A percentile compares a stretch with the other conserved stretches of the same genome.
phyloP scores from a whole-genome alignment of 352 stramenopile genomes.

The Globisporangium carolinianum region DNA sequence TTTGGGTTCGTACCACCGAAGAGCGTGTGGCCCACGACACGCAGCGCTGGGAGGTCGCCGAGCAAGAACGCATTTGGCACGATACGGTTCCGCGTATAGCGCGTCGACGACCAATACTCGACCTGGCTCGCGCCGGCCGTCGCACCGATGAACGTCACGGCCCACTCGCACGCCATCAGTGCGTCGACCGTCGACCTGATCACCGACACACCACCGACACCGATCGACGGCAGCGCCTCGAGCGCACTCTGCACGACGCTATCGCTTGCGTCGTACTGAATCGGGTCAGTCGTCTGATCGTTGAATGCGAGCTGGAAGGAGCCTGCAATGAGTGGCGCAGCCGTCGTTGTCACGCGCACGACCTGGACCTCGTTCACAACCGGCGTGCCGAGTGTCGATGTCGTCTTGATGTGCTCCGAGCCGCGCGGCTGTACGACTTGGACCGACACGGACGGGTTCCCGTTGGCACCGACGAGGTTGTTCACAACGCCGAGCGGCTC shows the following conservation, averaged over 20 bases:
- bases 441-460: slow-evolving; percentile 21
- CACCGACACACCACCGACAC: slow-evolving; percentile 32
- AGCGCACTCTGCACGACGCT: slow-evolving; percentile 48
- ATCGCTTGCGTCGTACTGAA: slow-evolving; percentile 62
- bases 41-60: slow-evolving; percentile 34
- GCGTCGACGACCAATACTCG: slow-evolving; percentile 61
- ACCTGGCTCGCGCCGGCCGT: slow-evolving; percentile 31
- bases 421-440: slow-evolving; percentile 23
- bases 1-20: slow-evolving; percentile 22
- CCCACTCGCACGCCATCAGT: slow-evolving; percentile 34
- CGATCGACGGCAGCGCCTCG: slow-evolving; percentile 50
- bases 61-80: slow-evolving; percentile 42
- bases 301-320: slow-evolving; percentile 72
- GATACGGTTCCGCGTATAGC: slow-evolving; percentile 39
- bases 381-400: slow-evolving; percentile 32
- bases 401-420: slow-evolving; percentile 76
- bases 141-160: slow-evolving; percentile 53
- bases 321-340: slow-evolving; percentile 27
- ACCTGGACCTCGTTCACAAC: slow-evolving; percentile 72
- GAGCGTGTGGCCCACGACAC: slow-evolving; percentile 23
- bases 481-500: slow-evolving; percentile 35
- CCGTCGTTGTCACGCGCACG: slow-evolving; percentile 39
- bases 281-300: slow-evolving; percentile 37
- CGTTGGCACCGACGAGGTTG: slow-evolving; percentile 58
- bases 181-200: slow-evolving; percentile 21